These are phyloP conservation scores for Beauveria scarabaeidicola DNA, from an alignment of 2,329 filamentous ascomycete genomes.

Conservation along the genomic window DNA sequence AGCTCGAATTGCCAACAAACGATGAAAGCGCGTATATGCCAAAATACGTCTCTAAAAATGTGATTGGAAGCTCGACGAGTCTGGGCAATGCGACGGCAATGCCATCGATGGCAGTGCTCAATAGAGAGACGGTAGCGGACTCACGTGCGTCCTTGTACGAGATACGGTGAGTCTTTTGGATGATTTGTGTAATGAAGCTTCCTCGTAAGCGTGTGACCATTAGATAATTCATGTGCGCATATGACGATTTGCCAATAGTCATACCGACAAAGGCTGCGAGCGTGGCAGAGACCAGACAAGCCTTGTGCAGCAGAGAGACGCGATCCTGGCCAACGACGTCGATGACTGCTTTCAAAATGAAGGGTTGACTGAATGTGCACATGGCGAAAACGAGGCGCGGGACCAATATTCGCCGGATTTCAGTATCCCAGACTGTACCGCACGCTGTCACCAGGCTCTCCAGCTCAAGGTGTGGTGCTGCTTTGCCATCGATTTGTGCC, in stretches of 20 bases:
- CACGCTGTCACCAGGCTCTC: neutral
- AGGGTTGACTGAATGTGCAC: constrained; percentile 5
- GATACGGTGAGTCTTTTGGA: constrained; percentile 32
- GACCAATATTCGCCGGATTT: neutral
- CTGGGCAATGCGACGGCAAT: neutral
- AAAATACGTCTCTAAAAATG: neutral
- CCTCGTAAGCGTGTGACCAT: constrained; percentile 25
- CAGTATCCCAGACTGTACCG: neutral
- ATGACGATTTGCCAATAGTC: neutral
- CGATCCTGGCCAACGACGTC: neutral
- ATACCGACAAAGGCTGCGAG: neutral
- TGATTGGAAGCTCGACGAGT: neutral
- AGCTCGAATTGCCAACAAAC: neutral
- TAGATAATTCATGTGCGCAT: constrained; percentile 14
- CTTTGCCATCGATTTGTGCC: neutral
- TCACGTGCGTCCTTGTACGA: constrained; percentile 23
- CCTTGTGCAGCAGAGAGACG: neutral
- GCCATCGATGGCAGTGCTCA: constrained; percentile 4
- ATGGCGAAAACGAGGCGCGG: constrained; percentile 1
- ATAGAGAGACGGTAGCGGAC: neutral
- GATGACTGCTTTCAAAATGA: neutral
- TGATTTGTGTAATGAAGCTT: constrained; percentile 35
- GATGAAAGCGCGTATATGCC: neutral
- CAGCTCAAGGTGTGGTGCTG: neutral
- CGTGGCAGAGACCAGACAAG: neutral